Percentiles rank a stretch among this genome's conserved stretches.
phyloP scores from a whole-genome alignment of 2,329 filamentous ascomycete genomes.

The Clonostachys solani region DNA sequence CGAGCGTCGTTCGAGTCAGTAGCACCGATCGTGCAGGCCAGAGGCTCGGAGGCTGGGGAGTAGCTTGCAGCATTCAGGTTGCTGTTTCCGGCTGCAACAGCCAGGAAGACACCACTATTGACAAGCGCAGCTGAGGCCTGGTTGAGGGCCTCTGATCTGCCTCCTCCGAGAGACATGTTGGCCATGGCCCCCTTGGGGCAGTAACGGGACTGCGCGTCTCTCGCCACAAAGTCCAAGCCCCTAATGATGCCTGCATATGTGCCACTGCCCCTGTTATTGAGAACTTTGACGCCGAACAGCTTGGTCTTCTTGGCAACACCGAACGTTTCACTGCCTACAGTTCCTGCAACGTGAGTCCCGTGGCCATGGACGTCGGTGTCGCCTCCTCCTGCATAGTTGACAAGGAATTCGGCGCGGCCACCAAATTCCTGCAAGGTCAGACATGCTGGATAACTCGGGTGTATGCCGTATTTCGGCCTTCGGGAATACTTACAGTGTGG shows the following conservation, averaged over 20 bases:
- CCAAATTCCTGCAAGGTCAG: slow-evolving; percentile 8
- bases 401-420: slow-evolving; percentile 8
- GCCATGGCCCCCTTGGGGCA: slow-evolving; percentile 40
- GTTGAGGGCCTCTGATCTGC: slow-evolving; percentile 38
- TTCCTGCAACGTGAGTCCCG: slow-evolving; percentile 20
- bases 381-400: slow-evolving; percentile 4
- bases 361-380: slow-evolving; percentile 28
- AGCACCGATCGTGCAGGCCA: slow-evolving; percentile 46
- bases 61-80: slow-evolving; percentile 32
- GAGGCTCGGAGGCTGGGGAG: slow-evolving; percentile 39
- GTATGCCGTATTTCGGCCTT: neutral
- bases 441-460: slow-evolving; percentile 1
- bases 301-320: slow-evolving; percentile 40
- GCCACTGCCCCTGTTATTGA: slow-evolving; percentile 29
- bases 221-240: slow-evolving; percentile 35
- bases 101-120: slow-evolving; percentile 41
- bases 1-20: slow-evolving; percentile 27
- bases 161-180: slow-evolving; percentile 53
- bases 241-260: slow-evolving; percentile 33
- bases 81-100: slow-evolving; percentile 51
- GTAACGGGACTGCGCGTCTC: slow-evolving; percentile 22
- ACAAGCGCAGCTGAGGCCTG: slow-evolving; percentile 37
- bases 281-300: slow-evolving; percentile 39
- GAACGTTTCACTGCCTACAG: slow-evolving; percentile 32
- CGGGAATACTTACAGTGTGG: slow-evolving; percentile 14